Evolutionary conservation across 139 green algal genomes (phyloP).

Genomic region (Gonium pectorale): DNA sequence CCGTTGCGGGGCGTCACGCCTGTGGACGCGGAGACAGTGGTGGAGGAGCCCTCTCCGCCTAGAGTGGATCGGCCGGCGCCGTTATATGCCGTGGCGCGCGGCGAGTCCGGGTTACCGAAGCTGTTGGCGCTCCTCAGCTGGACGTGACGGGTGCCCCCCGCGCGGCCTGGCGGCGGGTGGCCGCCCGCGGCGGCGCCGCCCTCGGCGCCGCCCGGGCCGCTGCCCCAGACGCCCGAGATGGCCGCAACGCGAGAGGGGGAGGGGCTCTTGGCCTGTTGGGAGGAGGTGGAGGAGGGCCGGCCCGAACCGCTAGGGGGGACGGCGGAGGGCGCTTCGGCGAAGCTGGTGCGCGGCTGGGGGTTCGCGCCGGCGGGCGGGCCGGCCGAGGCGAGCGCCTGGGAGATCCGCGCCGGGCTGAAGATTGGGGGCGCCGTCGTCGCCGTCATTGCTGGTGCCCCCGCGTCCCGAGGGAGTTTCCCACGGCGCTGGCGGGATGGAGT

Average conservation of each 20-base stretch:
- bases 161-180: too few relatives aligned
- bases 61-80: too few relatives aligned
- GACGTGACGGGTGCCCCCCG: too few relatives aligned
- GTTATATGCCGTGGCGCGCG: too few relatives aligned
- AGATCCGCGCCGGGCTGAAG: not conserved
- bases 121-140: too few relatives aligned
- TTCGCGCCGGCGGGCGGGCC: constrained; percentile 2
- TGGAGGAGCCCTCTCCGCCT: too few relatives aligned
- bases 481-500: not conserved
- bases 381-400: not conserved
- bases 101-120: too few relatives aligned
- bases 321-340: not conserved
- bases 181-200: too few relatives aligned
- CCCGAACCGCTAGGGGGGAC: not conserved
- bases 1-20: too few relatives aligned
- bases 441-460: not conserved
- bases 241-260: constrained; percentile 9
- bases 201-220: too few relatives aligned
- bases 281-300: not conserved
- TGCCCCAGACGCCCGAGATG: too few relatives aligned
- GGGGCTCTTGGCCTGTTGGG: not conserved
- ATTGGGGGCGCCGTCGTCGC: not conserved
- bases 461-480: not conserved
- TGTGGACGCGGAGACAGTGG: too few relatives aligned
- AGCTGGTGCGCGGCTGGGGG: not conserved